Evolutionary conservation across 75 land plant species (phyloP), one percentile per base, ranked within the genome.

Genomic region (Cryptomeria japonica): DNA sequence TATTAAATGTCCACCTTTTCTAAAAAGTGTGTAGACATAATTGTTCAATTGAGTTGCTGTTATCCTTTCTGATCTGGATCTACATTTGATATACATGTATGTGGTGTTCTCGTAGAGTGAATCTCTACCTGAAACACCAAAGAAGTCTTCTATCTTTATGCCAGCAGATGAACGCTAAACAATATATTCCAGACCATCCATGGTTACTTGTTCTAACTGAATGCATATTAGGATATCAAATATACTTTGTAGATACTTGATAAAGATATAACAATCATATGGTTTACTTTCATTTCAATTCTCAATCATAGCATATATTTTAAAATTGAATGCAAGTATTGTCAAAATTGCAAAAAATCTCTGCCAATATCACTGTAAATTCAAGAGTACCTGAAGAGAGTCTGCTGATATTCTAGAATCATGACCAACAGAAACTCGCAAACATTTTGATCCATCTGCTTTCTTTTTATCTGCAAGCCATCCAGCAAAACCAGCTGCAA

Each of bases 391-490:
- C 94, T 98, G 97, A 72, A 98, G 86, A 15, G 55, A 90, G 55
- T 92, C 87, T 61, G 99, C 97, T 42, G 99, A 94, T 87, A 98
- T 94, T 42, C 99, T 92, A 51, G 99, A 98, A 90, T 98, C 99
- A 90, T 98, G 99, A 34, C 99, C 99, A 91, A 98, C 88, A 18
- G 99, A 96, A 76, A 98, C 88, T 75, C 89, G 91, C 77, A 93
- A 61, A n/a, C 92, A 90, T 58, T 55, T 90, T 72, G 97, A 89
- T 78, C 82, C 84, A 92, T 88, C 92, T 83, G 89, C 86, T 53
- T 95, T 93, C 90, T 95, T 96, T 85, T 88, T 96, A 72, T 94
- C 94, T 61, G 89, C 25, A 44, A 98, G 90, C 99, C 99, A 98
- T 58, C 92, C 92, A 90, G 95, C 97, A 95, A 98, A 98, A 47